A percentile compares a stretch with the other conserved stretches of the same genome.
These are phyloP conservation scores for Pythium chondricola DNA, from an alignment of 352 stramenopile species.

Conservation along the genomic window DNA sequence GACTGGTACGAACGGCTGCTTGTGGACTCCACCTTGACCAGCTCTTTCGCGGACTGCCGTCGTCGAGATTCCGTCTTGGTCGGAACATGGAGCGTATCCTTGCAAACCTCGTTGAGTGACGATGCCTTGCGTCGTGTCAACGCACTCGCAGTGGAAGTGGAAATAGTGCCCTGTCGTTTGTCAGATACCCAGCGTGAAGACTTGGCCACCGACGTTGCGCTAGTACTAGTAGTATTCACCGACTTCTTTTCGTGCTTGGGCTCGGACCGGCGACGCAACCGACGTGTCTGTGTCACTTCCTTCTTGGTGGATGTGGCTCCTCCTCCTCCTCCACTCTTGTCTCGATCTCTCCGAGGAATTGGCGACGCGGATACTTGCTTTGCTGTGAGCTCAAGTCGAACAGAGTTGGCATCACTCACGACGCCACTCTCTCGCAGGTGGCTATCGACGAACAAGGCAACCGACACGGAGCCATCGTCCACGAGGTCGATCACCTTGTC, in stretches of 20 bases:
- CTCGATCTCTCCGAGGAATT: no score
- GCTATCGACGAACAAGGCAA: slow-evolving; percentile 30
- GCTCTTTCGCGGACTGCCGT: background rate
- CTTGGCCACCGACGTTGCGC: background rate
- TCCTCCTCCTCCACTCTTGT: no score
- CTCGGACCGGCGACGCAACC: background rate
- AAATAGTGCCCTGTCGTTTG: no score
- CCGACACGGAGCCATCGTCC: slow-evolving; percentile 28
- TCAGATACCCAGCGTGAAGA: background rate
- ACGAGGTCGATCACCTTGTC: slow-evolving; percentile 25
- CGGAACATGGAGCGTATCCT: background rate
- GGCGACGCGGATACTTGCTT: no score
- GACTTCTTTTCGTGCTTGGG: slow-evolving; percentile 4
- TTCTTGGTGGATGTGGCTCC: background rate
- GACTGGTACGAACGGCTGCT: background rate
- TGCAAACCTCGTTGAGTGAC: background rate
- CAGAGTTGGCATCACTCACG: slow-evolving; percentile 6
- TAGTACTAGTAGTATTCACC: background rate
- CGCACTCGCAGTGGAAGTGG: no score
- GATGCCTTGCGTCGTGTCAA: slow-evolving; percentile 20
- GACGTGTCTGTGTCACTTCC: no score
- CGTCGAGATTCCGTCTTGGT: no score
- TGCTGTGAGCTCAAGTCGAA: background rate
- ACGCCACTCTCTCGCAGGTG: slow-evolving; percentile 31
- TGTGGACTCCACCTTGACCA: background rate